Percentiles rank a stretch among this genome's conserved stretches.
phyloP scores from a whole-genome alignment of 192 early-diverging fungal genomes.

The Phlyctochytrium planicorne region DNA sequence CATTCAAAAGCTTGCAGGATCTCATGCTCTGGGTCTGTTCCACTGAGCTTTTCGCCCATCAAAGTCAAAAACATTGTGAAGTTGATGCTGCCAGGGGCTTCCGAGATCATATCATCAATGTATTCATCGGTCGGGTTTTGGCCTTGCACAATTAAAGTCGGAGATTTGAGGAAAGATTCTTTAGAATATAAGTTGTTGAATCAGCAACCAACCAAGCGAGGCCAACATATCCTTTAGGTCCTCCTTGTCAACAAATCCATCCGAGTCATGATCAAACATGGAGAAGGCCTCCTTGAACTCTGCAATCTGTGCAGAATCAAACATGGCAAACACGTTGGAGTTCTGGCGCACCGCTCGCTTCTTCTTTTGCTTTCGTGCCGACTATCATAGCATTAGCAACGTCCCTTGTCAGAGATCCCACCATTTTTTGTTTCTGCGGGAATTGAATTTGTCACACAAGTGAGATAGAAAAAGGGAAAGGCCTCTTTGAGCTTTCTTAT shows the following conservation, averaged over 20 bases:
- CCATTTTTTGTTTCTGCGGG: neutral
- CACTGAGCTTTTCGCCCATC: constrained; percentile 90
- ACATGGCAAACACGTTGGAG: constrained; percentile 98
- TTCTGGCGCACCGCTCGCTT: constrained; percentile 90
- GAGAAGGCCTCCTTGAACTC: constrained; percentile 97
- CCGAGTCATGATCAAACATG: constrained; percentile 90
- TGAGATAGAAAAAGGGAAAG: too few relatives aligned
- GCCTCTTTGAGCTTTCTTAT: too few relatives aligned
- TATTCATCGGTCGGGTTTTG: constrained; percentile 72
- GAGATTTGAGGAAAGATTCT: constrained; percentile 6
- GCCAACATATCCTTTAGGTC: constrained; percentile 89
- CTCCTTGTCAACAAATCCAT: constrained; percentile 89
- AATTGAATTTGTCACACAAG: neutral
- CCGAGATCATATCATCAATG: constrained; percentile 87
- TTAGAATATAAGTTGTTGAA: constrained; percentile 3
- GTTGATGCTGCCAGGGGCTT: constrained; percentile 82
- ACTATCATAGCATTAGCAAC: neutral
- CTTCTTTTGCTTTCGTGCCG: constrained; percentile 54
- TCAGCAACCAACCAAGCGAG: constrained; percentile 61
- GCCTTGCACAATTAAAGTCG: too few relatives aligned
- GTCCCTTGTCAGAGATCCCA: neutral
- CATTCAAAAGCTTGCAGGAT: constrained; percentile 90
- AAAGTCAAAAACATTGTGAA: constrained; percentile 97
- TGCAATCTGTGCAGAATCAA: constrained; percentile 92
- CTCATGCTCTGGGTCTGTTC: constrained; percentile 88